Evolutionary conservation across 2,329 filamentous ascomycete genomes (phyloP).

Genomic region (Scedosporium dehoogii): DNA sequence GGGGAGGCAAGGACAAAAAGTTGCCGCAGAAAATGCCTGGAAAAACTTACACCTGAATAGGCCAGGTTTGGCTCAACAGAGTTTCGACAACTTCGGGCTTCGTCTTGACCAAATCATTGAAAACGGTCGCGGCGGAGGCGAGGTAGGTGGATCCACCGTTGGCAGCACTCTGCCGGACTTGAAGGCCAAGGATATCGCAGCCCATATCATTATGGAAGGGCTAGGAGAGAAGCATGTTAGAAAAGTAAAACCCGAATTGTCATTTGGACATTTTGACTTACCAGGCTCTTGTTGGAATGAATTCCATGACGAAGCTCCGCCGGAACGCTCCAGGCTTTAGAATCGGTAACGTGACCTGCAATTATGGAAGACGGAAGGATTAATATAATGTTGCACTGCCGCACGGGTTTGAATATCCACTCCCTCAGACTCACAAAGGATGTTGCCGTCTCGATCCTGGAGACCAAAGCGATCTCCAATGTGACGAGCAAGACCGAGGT

Average conservation of each 20-base stretch:
- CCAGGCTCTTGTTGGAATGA: slow-evolving; percentile 35
- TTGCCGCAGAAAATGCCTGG: not conserved
- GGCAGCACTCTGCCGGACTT: slow-evolving; percentile 32
- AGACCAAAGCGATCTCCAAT: slow-evolving; percentile 43
- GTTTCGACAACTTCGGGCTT: slow-evolving; percentile 27
- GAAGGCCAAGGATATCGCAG: slow-evolving; percentile 36
- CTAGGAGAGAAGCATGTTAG: slow-evolving; percentile 15
- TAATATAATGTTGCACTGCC: not conserved
- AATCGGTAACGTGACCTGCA: slow-evolving; percentile 37
- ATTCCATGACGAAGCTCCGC: slow-evolving; percentile 36
- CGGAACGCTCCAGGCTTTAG: slow-evolving; percentile 33
- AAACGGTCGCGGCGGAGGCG: slow-evolving; percentile 31
- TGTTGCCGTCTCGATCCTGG: slow-evolving; percentile 37
- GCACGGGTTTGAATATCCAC: not conserved
- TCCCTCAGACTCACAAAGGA: slow-evolving; percentile 19
- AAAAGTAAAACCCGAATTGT: not conserved
- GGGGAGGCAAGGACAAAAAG: not conserved
- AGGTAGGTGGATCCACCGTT: slow-evolving; percentile 35
- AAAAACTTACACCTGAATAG: slow-evolving; percentile 34
- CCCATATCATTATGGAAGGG: slow-evolving; percentile 44
- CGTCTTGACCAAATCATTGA: slow-evolving; percentile 28
- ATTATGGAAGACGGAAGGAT: not conserved
- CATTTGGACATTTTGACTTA: slow-evolving; percentile 17
- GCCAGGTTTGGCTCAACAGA: slow-evolving; percentile 31
- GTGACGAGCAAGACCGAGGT: slow-evolving; percentile 45